Conservation (phyloP, 768 basidiomycete genomes). For the Calocybe gangraenosa region DNA sequence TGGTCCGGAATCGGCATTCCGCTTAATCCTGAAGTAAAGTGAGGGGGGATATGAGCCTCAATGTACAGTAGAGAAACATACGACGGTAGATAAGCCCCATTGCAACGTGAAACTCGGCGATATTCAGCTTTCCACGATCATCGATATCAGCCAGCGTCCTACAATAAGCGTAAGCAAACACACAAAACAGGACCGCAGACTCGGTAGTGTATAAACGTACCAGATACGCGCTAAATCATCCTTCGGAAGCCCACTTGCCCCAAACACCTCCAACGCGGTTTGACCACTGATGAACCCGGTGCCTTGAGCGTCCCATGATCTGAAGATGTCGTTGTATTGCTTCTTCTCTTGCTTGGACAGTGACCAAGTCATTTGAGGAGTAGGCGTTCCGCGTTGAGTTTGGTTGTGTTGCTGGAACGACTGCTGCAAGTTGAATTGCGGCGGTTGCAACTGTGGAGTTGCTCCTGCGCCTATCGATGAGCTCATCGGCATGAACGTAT, state of each 20-base stretch:
- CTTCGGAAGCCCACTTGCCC: constrained; percentile 83
- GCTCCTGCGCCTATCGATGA: constrained; percentile 57
- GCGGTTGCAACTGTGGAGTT: constrained; percentile 62
- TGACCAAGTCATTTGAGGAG: constrained; percentile 80
- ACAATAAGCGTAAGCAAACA: constrained; percentile 3
- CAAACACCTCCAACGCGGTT: constrained; percentile 89
- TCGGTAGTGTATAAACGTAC: constrained; percentile 40
- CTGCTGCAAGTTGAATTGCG: constrained; percentile 71
- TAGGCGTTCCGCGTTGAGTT: constrained; percentile 56
- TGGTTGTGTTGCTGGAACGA: constrained; percentile 88
- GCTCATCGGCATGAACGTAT: constrained; percentile 79
- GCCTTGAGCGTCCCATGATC: constrained; percentile 85
- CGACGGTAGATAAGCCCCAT: constrained; percentile 98
- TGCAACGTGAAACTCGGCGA: constrained; percentile 96
- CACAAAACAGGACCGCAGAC: not conserved
- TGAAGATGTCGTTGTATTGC: constrained; percentile 93
- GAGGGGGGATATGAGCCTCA: not conserved
- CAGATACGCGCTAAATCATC: constrained; percentile 93
- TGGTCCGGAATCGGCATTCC: constrained; percentile 86
- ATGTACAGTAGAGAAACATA: constrained; percentile 37
- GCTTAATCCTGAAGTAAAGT: constrained; percentile 64
- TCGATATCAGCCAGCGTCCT: constrained; percentile 93
- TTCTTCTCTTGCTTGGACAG: constrained; percentile 90
- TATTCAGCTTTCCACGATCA: constrained; percentile 91
- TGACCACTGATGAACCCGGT: constrained; percentile 84